Conservation (phyloP, 2,329 filamentous ascomycete species). For the Colletotrichum orchidophilum region DNA sequence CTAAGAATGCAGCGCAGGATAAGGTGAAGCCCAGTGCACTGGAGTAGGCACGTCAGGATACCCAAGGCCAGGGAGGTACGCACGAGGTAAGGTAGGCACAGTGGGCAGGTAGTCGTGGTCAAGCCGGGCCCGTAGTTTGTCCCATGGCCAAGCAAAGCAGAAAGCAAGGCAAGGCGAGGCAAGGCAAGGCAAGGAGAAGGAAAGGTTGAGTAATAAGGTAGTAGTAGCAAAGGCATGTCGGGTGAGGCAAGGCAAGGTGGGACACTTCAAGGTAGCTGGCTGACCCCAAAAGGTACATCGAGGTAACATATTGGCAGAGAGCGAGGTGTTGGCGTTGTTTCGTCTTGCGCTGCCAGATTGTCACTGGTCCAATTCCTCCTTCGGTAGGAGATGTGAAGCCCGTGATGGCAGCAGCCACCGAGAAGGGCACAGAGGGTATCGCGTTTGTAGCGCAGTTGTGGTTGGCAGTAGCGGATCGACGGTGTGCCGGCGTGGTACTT, state of each 20-base stretch:
- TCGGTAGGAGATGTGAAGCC: constrained; percentile 10
- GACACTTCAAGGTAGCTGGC: background rate
- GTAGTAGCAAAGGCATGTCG: background rate
- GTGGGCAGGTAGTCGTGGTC: no score
- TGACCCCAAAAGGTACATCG: no score
- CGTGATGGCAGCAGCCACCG: constrained; percentile 16
- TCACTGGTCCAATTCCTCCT: background rate
- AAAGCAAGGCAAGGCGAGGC: background rate
- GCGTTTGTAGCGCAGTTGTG: constrained; percentile 13
- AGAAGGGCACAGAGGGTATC: constrained; percentile 5
- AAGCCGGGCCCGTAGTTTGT: background rate
- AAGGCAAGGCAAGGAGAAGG: constrained; percentile 1
- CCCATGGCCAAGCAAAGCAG: no score
- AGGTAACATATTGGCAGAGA: background rate
- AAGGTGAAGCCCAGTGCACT: background rate
- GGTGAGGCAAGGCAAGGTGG: background rate
- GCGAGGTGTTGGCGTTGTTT: background rate
- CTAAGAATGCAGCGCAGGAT: background rate
- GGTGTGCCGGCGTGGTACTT: background rate
- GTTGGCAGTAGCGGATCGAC: constrained; percentile 10
- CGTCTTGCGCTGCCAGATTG: background rate
- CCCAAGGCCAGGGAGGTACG: background rate
- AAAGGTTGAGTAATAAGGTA: constrained; percentile 7
- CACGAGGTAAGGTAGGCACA: background rate
- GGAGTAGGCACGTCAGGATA: background rate